Evolutionary conservation across 2,329 filamentous ascomycete species (phyloP).

Genomic region (Paracamarosporium sp.): DNA sequence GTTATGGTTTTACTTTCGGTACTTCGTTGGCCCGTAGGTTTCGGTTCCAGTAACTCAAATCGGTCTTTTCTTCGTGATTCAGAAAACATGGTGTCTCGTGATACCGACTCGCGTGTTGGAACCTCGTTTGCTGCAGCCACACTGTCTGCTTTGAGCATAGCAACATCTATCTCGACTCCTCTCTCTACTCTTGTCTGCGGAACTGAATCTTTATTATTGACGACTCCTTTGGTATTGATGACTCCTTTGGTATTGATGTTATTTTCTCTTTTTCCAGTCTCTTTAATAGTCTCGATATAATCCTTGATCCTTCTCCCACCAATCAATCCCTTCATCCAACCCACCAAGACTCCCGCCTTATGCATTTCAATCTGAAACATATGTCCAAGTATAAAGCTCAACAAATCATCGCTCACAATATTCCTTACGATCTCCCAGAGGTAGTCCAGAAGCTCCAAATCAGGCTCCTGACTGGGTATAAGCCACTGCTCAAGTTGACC

Average conservation of each 20-base stretch:
- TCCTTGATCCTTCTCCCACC: not conserved
- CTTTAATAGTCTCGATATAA: not conserved
- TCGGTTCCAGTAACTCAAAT: too few species aligned
- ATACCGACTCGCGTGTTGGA: too few species aligned
- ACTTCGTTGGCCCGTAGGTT: not conserved
- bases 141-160: not conserved
- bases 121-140: not conserved
- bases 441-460: conserved; percentile 5
- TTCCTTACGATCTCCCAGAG: not conserved
- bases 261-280: not conserved
- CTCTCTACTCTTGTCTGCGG: not conserved
- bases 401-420: not conserved
- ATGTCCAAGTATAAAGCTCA: conserved; percentile 7
- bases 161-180: not conserved
- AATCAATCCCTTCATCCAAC: not conserved
- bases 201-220: not conserved
- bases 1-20: not conserved
- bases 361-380: conserved; percentile 7
- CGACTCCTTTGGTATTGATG: too few species aligned
- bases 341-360: not conserved
- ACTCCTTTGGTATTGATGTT: too few species aligned
- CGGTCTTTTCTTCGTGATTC: not conserved
- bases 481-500: conserved; percentile 7
- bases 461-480: not conserved
- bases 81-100: not conserved